Evolutionary conservation across 352 stramenopile species (phyloP).

Genomic region (Pythium aristosporum): DNA sequence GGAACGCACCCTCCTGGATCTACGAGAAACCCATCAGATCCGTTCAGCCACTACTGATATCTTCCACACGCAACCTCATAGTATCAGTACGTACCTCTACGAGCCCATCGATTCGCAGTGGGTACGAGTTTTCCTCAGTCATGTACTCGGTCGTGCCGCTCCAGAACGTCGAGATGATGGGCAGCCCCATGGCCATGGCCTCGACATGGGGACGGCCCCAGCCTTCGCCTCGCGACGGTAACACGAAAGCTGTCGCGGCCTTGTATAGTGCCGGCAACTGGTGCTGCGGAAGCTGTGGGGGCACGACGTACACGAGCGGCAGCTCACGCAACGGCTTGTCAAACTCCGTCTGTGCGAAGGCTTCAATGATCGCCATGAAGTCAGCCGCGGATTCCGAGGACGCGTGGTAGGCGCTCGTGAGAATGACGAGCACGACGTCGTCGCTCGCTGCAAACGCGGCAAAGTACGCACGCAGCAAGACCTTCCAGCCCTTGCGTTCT

Average conservation of each 20-base stretch:
- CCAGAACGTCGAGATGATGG: slow-evolving; percentile 92
- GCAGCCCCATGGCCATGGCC: slow-evolving; percentile 91
- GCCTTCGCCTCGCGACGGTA: slow-evolving; percentile 91
- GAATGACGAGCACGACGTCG: slow-evolving; percentile 76
- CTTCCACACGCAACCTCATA: background rate
- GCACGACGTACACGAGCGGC: slow-evolving; percentile 59
- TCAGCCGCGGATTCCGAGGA: slow-evolving; percentile 40
- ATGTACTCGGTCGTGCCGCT: slow-evolving; percentile 90
- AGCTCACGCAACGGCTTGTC: slow-evolving; percentile 48
- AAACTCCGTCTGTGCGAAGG: slow-evolving; percentile 48
- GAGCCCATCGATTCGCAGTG: slow-evolving; percentile 75
- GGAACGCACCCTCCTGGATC: slow-evolving; percentile 79
- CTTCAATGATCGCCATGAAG: slow-evolving; percentile 54
- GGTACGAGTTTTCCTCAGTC: slow-evolving; percentile 86
- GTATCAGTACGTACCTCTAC: slow-evolving; percentile 44
- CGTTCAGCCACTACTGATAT: too few species aligned
- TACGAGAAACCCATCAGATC: slow-evolving; percentile 18
- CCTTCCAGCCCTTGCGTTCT: slow-evolving; percentile 87
- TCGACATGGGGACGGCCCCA: slow-evolving; percentile 93
- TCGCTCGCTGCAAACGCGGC: slow-evolving; percentile 56
- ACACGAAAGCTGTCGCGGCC: slow-evolving; percentile 81
- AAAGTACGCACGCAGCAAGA: slow-evolving; percentile 87
- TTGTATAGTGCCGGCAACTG: slow-evolving; percentile 70
- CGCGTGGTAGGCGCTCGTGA: slow-evolving; percentile 89
- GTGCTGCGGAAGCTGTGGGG: slow-evolving; percentile 57